Base-by-base conservation (phyloP, 495 filamentous ascomycete species). In the Viridothelium virens region DNA sequence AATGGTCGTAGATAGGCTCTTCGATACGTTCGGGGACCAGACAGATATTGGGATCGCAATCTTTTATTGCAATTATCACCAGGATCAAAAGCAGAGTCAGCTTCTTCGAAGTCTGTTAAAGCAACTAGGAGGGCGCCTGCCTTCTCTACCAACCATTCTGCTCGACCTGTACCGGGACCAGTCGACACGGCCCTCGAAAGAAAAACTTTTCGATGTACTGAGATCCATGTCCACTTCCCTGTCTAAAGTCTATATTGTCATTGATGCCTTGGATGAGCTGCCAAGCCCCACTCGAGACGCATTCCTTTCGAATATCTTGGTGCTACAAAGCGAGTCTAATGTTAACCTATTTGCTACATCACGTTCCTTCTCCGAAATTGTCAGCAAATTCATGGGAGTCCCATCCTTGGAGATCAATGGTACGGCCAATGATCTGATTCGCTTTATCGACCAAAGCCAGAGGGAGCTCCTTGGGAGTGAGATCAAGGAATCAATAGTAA, bases 191-290 rank as follows among this genome's bases (percentile, higher is more conserved):
- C 25, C 18, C 16, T 56, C 48, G 4, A 68, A 71, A 16, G 77
- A 76, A 63, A 70, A 70, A 25, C 25, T 25, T 62, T 44, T 75
- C 62, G 70, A 73, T 10, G 78, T 78, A 63, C 46, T 77, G 14
- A 72, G 68, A 3, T 68, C 50, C 63, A 65, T 70, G 56, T 68
- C 81, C 11, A 65, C 73, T 3, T 69, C 67, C 11, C 66, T 76
- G 14, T 67, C 64, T 38, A 70, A 62, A 56, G 67, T 74, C 16
- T 79, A 77, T 65, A 70, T 84, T 47, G 66, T 84, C 25, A 65
- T 83, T 12, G 80, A 83, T 65, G 80, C 80, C 44, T 69, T 82
- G 4, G 79, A 82, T 66, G 80, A 82, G 67, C 25, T 77, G 74
- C 62, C 39, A 46, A 63, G 65, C 44, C 18, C 37, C 72, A 36